Evolutionary conservation across 2,329 filamentous ascomycete species (phyloP).

Genomic region (Botrytis fragariae): DNA sequence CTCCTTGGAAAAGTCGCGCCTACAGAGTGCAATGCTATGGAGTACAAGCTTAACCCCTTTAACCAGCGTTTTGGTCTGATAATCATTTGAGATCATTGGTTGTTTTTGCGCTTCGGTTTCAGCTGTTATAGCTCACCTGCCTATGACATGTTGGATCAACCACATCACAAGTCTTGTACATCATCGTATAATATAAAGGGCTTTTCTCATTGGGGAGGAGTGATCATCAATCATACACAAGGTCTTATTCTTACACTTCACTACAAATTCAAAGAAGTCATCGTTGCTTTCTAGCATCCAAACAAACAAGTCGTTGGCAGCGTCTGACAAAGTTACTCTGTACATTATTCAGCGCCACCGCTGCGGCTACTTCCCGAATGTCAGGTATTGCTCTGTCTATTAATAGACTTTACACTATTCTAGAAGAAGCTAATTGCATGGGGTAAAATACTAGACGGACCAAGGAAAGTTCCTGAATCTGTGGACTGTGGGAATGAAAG

Average conservation of each 20-base stretch:
- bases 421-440: slow-evolving; percentile 2
- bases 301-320: slow-evolving; percentile 17
- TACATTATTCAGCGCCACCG: slow-evolving; percentile 8
- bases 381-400: slow-evolving; percentile 5
- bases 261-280: neutral
- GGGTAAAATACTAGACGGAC: neutral
- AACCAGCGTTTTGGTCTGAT: neutral
- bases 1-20: neutral
- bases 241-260: neutral
- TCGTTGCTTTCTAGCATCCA: neutral
- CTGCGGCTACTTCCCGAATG: slow-evolving; percentile 5
- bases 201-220: neutral
- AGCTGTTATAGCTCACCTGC: slow-evolving; percentile 6
- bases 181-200: slow-evolving; percentile 1
- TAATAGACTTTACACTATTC: neutral
- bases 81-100: slow-evolving; percentile 10
- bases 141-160: slow-evolving; percentile 10
- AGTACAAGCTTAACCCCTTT: neutral
- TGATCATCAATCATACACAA: neutral
- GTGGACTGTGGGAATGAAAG: slow-evolving; percentile 2
- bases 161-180: neutral
- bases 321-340: neutral
- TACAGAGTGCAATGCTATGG: neutral
- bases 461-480: neutral
- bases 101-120: slow-evolving; percentile 4